Evolutionary conservation across 208 protist genomes (phyloP).

Genomic region (Leishmania aethiopica): DNA sequence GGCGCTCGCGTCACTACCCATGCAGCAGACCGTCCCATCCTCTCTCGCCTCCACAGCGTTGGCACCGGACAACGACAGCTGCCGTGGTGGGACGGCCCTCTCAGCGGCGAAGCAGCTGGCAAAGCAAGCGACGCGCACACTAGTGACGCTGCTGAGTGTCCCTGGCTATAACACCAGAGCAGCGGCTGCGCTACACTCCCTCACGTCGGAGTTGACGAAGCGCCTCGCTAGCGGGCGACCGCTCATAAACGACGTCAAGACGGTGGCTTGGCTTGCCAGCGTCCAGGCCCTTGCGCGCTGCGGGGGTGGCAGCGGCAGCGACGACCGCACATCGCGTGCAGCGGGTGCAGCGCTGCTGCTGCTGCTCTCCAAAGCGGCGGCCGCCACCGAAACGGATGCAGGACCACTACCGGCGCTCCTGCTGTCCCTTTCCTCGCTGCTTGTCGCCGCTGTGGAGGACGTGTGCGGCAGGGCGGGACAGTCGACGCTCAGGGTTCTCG

Average conservation of each 20-base stretch:
- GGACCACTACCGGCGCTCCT: conserved; percentile 17
- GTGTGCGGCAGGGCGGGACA: conserved; percentile 12
- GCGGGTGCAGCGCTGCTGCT: not conserved
- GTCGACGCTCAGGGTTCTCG: not conserved
- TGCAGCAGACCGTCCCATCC: conserved; percentile 17
- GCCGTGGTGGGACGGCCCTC: not conserved
- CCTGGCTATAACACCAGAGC: not conserved
- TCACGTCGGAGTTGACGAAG: conserved; percentile 6
- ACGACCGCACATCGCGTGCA: not conserved
- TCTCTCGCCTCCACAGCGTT: not conserved
- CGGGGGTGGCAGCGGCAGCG: not conserved
- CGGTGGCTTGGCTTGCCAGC: conserved; percentile 33
- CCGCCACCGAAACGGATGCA: not conserved
- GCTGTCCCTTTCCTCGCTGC: conserved; percentile 6
- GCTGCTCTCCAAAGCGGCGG: not conserved
- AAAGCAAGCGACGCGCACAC: conserved; percentile 30
- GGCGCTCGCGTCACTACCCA: conserved; percentile 25
- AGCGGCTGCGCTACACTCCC: conserved; percentile 10
- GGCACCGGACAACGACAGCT: not conserved
- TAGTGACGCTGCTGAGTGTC: conserved; percentile 20
- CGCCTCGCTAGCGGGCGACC: conserved; percentile 7
- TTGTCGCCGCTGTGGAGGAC: conserved; percentile 21
- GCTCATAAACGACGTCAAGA: conserved; percentile 29
- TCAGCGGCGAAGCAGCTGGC: conserved; percentile 27
- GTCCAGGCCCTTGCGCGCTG: conserved; percentile 15